These are phyloP conservation scores for Candida golubevii DNA, from an alignment of 805 yeast genomes.

Conservation along the genomic window DNA sequence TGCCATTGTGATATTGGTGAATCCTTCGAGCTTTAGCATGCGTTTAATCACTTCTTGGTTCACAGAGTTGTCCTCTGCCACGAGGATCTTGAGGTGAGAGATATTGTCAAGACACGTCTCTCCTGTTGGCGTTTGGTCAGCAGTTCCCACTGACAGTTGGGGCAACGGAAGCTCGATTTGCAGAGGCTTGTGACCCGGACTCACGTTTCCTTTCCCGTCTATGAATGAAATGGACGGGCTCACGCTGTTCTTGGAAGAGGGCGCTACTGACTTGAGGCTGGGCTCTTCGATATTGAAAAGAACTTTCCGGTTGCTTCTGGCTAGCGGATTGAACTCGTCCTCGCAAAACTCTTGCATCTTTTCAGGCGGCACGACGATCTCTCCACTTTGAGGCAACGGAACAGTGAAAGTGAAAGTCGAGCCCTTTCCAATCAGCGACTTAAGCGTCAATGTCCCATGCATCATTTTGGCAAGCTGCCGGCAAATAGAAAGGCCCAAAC, in stretches of 20 bases:
- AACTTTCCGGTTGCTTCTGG: constrained; percentile 50
- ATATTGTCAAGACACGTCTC: constrained; percentile 23
- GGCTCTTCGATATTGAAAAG: constrained; percentile 29
- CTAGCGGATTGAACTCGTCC: constrained; percentile 61
- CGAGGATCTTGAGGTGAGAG: constrained; percentile 51
- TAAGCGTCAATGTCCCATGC: constrained; percentile 77
- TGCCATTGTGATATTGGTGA: constrained; percentile 67
- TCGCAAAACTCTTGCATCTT: constrained; percentile 46
- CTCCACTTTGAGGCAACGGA: constrained; percentile 66
- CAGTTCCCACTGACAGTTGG: constrained; percentile 14
- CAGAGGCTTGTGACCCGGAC: constrained; percentile 1
- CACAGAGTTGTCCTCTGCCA: constrained; percentile 91
- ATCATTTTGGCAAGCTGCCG: constrained; percentile 85
- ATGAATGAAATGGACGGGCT: not conserved
- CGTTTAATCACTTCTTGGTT: constrained; percentile 91
- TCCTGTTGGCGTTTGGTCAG: constrained; percentile 10
- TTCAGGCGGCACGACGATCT: constrained; percentile 36
- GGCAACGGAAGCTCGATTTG: constrained; percentile 4
- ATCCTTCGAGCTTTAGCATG: constrained; percentile 84
- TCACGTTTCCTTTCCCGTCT: not conserved
- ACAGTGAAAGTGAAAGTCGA: constrained; percentile 78
- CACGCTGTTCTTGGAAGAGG: not conserved
- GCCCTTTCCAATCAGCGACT: constrained; percentile 76
- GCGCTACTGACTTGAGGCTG: not conserved
- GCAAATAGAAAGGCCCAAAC: constrained; percentile 85